Percentiles rank a stretch among this genome's conserved stretches.
Evolutionary conservation across 1,284 basidiomycete species (phyloP).

Genomic region (Malassezia sympodialis): DNA sequence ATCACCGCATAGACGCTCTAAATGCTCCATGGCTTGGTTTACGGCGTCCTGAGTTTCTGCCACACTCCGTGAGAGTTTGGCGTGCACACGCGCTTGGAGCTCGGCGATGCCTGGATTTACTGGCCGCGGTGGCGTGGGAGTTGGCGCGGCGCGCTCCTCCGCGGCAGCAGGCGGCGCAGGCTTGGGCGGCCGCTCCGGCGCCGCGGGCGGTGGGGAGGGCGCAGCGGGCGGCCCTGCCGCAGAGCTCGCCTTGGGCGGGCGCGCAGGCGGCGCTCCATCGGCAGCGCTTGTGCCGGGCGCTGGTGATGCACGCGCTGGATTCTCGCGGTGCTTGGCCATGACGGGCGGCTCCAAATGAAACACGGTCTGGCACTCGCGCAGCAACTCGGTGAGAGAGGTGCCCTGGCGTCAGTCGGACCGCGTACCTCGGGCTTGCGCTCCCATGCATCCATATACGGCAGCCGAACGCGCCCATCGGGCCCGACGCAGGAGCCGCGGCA

Average conservation of each 20-base stretch:
- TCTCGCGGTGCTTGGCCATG: conserved; percentile 62
- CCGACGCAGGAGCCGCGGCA: conserved; percentile 67
- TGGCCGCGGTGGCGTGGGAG: conserved; percentile 67
- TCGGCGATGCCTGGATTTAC: conserved; percentile 62
- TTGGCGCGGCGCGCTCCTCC: background rate
- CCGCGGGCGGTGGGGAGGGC: background rate
- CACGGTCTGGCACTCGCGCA: conserved; percentile 64
- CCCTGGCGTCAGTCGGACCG: background rate
- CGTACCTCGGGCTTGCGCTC: conserved; percentile 68
- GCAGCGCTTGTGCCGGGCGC: conserved; percentile 19
- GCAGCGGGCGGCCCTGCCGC: background rate
- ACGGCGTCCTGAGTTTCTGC: conserved; percentile 60
- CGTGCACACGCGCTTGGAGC: conserved; percentile 70
- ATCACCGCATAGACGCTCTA: conserved; percentile 69
- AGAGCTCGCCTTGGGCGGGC: background rate
- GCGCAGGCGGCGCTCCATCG: conserved; percentile 5
- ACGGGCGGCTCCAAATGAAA: conserved; percentile 81
- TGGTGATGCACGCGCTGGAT: conserved; percentile 30
- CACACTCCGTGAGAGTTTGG: conserved; percentile 63
- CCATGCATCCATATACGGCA: conserved; percentile 69
- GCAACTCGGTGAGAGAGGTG: conserved; percentile 53
- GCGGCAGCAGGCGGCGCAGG: conserved; percentile 48
- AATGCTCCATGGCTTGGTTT: conserved; percentile 61
- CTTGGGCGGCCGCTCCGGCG: background rate
- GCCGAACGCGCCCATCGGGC: conserved; percentile 64